A percentile compares a stretch with the other conserved stretches of the same genome.
These are phyloP conservation scores for Boletus tylopilopsis DNA, from an alignment of 768 basidiomycete genomes.

Conservation along the genomic window DNA sequence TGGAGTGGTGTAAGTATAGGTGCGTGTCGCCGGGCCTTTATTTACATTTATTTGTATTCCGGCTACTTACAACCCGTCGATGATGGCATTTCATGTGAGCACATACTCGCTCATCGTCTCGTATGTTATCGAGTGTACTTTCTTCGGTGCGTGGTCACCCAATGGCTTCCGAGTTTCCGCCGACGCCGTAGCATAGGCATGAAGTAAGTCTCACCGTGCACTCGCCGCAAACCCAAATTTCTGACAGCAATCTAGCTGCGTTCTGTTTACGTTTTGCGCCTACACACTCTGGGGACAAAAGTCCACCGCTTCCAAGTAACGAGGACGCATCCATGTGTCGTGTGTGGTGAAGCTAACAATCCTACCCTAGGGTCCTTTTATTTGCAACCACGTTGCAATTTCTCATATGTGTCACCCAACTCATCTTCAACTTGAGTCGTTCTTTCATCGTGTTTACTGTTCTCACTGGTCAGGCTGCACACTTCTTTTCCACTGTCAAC, in stretches of 20 bases:
- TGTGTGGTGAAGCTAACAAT: not conserved
- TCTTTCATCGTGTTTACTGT: conserved; percentile 4
- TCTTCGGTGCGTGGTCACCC: conserved; percentile 15
- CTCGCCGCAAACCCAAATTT: not conserved
- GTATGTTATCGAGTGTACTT: conserved; percentile 9
- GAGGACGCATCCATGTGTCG: not conserved
- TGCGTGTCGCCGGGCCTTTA: no score
- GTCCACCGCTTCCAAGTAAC: conserved; percentile 6
- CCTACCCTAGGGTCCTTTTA: conserved; percentile 5
- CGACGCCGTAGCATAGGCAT: conserved; percentile 9
- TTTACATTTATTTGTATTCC: no score
- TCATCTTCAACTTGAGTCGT: conserved; percentile 1
- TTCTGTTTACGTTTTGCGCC: conserved; percentile 13
- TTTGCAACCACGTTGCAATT: conserved; percentile 15
- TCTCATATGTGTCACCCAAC: conserved; percentile 10
- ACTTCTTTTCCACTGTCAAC: not conserved
- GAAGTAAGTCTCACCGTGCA: conserved; percentile 7
- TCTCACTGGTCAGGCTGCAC: not conserved
- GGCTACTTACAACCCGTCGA: no score
- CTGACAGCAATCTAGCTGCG: conserved; percentile 8
- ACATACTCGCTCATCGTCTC: conserved; percentile 4
- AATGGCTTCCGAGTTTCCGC: not conserved
- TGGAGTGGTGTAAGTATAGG: no score
- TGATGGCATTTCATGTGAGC: no score
- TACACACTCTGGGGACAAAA: conserved; percentile 14